Evolutionary conservation across 345 rosid species (phyloP), one percentile per base, ranked within the genome.

Genomic region (Salix arbutifolia): DNA sequence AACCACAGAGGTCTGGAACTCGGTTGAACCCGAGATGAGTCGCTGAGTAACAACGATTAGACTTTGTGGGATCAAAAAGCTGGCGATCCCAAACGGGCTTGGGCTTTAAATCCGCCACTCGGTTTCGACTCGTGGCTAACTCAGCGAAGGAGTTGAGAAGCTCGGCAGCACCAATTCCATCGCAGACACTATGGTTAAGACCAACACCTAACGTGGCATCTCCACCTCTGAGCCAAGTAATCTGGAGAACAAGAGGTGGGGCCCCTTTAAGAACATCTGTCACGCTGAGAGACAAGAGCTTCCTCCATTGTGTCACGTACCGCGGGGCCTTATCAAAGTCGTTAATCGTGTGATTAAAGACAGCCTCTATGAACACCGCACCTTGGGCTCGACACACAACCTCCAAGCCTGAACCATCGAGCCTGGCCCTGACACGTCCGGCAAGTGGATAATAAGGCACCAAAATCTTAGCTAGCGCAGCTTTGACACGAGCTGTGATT

Each of bases 161-260:
- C 85, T 91, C 91, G 1, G 90, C 83, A 75, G 91, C 87, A 0
- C 97, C 98, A 74, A 91, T 84, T 0, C 97, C 98, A 53, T 92
- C 98, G 23, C 88, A 84, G 65, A 92, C 77, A 40, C 93, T 89
- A 76, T 94, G 98, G 77, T 89, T 94, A 10, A 92, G 52, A 4
- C 93, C 96, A 37, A 92, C 83, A 17, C 90, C 96, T 6, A 94
- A 69, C 13, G 92, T 84, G 0, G 92, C 94, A 52, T 77, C 88
- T 2, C 96, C 98, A 69, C 90, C 96, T 62, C 76, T 74, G 13
- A 92, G 92, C 98, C 98, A 94, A 74, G 98, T 91, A 58, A 94
- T 92, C 89, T 94, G 97, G 69, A 92, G 80, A 1, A 88, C 94
- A 21, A 94, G 83, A 6, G 86, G 88, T 13, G 98, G 96, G 33